Evolutionary conservation across 2,329 filamentous ascomycete species (phyloP).

Genomic region (Massarina eburnea): DNA sequence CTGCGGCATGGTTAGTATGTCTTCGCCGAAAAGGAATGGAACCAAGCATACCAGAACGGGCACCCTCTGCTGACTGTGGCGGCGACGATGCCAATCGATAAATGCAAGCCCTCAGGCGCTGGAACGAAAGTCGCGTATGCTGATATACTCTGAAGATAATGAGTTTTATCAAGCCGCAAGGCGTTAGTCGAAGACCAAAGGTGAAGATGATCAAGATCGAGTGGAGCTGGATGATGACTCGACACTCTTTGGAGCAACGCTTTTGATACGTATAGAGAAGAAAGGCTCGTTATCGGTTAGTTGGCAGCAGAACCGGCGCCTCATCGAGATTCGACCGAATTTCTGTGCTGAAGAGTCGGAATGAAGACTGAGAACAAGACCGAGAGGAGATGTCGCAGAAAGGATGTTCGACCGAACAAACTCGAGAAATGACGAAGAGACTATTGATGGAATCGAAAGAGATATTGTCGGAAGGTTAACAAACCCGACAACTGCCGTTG

Average conservation of each 20-base stretch:
- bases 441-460: not conserved
- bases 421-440: not conserved
- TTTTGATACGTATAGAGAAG: not conserved
- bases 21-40: not conserved
- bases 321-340: conserved; percentile 10
- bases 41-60: not conserved
- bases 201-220: conserved; percentile 5
- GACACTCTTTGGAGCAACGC: not conserved
- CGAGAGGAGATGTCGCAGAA: not conserved
- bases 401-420: not conserved
- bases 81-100: not conserved
- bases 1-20: not conserved
- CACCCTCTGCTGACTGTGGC: not conserved
- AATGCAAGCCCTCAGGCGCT: not conserved
- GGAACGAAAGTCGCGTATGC: not conserved
- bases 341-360: not conserved
- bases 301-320: conserved; percentile 3
- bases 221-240: not conserved
- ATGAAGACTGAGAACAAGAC: not conserved
- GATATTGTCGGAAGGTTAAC: not conserved
- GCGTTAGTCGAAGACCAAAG: conserved; percentile 3
- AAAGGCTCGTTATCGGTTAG: not conserved
- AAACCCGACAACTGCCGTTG: not conserved
- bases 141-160: not conserved
- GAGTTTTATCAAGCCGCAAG: not conserved